Evolutionary conservation across 1,139 yeast species (phyloP).

Genomic region (Suhomyces taliae): DNA sequence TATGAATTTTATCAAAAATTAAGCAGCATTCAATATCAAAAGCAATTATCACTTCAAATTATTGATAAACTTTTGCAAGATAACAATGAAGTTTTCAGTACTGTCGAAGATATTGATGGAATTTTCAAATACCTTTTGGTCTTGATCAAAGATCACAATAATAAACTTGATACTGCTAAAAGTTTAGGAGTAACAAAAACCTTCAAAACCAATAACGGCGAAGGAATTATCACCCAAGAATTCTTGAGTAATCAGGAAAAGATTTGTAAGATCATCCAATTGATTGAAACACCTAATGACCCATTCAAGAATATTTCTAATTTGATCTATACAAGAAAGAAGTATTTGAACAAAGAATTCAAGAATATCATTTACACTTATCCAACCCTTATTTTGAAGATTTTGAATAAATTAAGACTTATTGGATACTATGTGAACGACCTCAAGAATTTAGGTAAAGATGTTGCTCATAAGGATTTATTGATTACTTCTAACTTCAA

Average conservation of each 20-base stretch:
- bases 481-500: slow-evolving; percentile 60
- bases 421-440: slow-evolving; percentile 33
- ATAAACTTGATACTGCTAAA: slow-evolving; percentile 33
- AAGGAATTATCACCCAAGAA: slow-evolving; percentile 33
- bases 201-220: slow-evolving; percentile 33
- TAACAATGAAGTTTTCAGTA: slow-evolving; percentile 20
- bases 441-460: slow-evolving; percentile 16
- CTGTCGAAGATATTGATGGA: slow-evolving; percentile 41
- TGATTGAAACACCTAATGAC: slow-evolving; percentile 49
- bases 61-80: slow-evolving; percentile 33
- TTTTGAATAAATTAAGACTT: slow-evolving; percentile 60
- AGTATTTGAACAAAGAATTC: slow-evolving; percentile 54
- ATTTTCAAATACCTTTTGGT: slow-evolving; percentile 44
- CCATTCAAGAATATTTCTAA: slow-evolving; percentile 55
- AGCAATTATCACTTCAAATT: slow-evolving; percentile 43
- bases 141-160: slow-evolving; percentile 33
- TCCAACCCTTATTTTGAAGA: slow-evolving; percentile 68
- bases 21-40: slow-evolving; percentile 33
- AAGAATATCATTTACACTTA: slow-evolving; percentile 62
- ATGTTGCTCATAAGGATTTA: slow-evolving; percentile 24
- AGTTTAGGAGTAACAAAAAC: slow-evolving; percentile 39
- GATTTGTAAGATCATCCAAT: slow-evolving; percentile 68
- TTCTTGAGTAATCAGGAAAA: slow-evolving; percentile 62
- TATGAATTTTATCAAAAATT: slow-evolving; percentile 41
- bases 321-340: slow-evolving; percentile 56